Percentiles rank a stretch among this genome's conserved stretches.
Conservation (phyloP, 176 grass and related monocot genomes). For the Guadua angustifolia region DNA sequence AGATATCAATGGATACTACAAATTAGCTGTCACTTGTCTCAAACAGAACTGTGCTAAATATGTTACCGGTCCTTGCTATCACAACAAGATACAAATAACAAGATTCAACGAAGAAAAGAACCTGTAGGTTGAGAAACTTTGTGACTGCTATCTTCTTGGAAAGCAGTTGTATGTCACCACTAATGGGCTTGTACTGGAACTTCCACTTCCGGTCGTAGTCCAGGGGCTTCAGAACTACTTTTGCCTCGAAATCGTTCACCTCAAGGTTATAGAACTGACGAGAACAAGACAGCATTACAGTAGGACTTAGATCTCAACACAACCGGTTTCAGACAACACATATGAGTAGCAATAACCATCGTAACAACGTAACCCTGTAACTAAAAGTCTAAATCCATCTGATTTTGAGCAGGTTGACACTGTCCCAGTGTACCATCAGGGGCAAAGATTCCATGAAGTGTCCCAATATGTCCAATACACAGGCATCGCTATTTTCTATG, state of each 20-base stretch:
- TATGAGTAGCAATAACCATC: neutral
- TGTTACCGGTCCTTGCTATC: neutral
- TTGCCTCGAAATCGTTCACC: slow-evolving; percentile 81
- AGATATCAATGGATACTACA: neutral
- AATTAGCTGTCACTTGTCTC: neutral
- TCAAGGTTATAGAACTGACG: slow-evolving; percentile 85
- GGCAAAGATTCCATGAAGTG: neutral
- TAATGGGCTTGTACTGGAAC: slow-evolving; percentile 78
- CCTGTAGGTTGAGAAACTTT: slow-evolving; percentile 93
- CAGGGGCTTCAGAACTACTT: slow-evolving; percentile 82
- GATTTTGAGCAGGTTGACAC: neutral
- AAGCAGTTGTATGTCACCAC: slow-evolving; percentile 76
- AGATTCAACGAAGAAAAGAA: slow-evolving; percentile 26
- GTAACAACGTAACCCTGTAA: neutral
- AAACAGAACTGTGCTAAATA: neutral
- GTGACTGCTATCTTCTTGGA: slow-evolving; percentile 97
- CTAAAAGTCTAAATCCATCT: neutral
- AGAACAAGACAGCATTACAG: neutral
- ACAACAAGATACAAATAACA: neutral
- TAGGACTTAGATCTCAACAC: neutral
- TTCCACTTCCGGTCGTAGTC: slow-evolving; percentile 73
- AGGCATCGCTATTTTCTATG: neutral
- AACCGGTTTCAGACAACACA: neutral
- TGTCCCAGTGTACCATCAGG: neutral
- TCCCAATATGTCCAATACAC: neutral